Evolutionary conservation across 2,329 filamentous ascomycete species (phyloP).

Genomic region (Penicillium janthinellum): DNA sequence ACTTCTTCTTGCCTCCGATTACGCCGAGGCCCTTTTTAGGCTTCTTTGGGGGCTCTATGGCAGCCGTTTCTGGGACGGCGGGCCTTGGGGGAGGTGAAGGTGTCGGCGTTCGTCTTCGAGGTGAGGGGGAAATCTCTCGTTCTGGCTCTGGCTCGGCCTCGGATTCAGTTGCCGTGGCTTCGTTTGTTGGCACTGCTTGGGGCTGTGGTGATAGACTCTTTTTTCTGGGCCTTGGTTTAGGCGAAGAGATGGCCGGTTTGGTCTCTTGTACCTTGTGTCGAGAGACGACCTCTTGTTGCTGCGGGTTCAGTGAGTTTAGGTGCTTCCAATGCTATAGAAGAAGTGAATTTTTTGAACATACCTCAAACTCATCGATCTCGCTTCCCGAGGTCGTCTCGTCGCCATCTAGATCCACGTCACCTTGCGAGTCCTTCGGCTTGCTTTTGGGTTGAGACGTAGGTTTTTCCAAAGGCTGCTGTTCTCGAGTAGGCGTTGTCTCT

Average conservation of each 20-base stretch:
- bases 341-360: conserved; percentile 21
- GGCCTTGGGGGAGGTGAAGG: conserved; percentile 2
- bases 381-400: conserved; percentile 28
- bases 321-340: conserved; percentile 5
- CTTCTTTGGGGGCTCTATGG: conserved; percentile 3
- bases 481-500: conserved; percentile 2
- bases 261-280: conserved; percentile 24
- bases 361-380: conserved; percentile 44
- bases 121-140: not conserved
- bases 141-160: conserved; percentile 17
- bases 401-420: conserved; percentile 19
- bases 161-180: conserved; percentile 21
- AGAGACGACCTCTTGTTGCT: conserved; percentile 43
- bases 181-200: conserved; percentile 17
- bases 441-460: not conserved
- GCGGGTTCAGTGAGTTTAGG: conserved; percentile 3
- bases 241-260: not conserved
- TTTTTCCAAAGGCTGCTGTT: not conserved
- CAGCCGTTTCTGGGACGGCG: not conserved
- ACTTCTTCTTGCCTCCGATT: conserved; percentile 24
- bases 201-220: conserved; percentile 11
- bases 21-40: conserved; percentile 14
- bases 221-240: conserved; percentile 8
- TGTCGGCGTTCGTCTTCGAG: conserved; percentile 1
- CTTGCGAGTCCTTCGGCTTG: not conserved